Percentiles rank a stretch among this genome's conserved stretches.
Conservation (phyloP, 2,329 filamentous ascomycete species). For the Colletotrichum chlorophyti region DNA sequence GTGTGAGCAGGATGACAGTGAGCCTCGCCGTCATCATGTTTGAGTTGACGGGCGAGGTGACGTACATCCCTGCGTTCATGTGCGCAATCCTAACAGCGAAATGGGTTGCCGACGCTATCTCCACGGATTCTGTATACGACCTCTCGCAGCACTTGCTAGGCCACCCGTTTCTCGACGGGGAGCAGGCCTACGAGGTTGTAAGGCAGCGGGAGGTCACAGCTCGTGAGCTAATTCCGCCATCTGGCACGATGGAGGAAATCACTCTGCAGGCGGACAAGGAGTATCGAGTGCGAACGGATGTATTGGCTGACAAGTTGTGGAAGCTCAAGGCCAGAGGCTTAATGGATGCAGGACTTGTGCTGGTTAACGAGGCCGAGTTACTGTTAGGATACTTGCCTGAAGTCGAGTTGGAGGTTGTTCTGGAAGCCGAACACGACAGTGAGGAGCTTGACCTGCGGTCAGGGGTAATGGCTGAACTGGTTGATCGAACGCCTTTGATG, state of each 20-base stretch:
- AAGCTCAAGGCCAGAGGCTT: slow-evolving; percentile 56
- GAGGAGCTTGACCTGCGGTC: slow-evolving; percentile 39
- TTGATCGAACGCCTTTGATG: slow-evolving; percentile 60
- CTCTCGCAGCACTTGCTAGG: slow-evolving; percentile 65
- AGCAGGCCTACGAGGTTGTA: slow-evolving; percentile 43
- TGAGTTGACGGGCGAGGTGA: slow-evolving; percentile 64
- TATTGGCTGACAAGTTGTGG: slow-evolving; percentile 52
- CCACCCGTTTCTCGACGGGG: slow-evolving; percentile 63
- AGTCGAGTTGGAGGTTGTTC: slow-evolving; percentile 57
- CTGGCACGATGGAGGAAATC: slow-evolving; percentile 62
- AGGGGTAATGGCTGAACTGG: slow-evolving; percentile 49
- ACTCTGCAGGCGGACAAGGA: slow-evolving; percentile 52
- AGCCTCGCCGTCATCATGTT: slow-evolving; percentile 67
- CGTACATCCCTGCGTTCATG: slow-evolving; percentile 65
- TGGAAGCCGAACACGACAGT: slow-evolving; percentile 41
- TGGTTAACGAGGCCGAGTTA: slow-evolving; percentile 54
- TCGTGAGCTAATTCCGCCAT: slow-evolving; percentile 57
- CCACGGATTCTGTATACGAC: slow-evolving; percentile 62
- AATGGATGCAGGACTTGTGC: slow-evolving; percentile 63
- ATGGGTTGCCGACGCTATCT: slow-evolving; percentile 63
- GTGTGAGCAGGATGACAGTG: slow-evolving; percentile 65
- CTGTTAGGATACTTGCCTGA: slow-evolving; percentile 63
- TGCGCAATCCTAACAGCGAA: slow-evolving; percentile 65
- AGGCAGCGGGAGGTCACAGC: slow-evolving; percentile 37
- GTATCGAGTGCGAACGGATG: slow-evolving; percentile 44